Conservation (phyloP, 2,329 filamentous ascomycete genomes). For the Microcyclospora pomicola region DNA sequence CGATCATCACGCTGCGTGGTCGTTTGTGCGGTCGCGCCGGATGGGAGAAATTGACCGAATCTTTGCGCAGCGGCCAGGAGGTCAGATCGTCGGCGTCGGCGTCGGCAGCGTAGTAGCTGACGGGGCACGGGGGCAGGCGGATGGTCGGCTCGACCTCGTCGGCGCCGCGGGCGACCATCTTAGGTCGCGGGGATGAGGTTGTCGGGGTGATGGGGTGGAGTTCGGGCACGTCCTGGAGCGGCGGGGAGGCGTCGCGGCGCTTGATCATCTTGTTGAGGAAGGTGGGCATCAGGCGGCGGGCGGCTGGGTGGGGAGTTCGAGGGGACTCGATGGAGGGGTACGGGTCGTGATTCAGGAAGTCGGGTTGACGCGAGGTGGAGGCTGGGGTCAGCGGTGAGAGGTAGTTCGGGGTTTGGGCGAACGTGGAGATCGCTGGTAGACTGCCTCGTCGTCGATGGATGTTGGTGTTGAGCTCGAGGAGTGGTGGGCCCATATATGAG, state of each 20-base stretch:
- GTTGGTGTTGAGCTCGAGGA: neutral
- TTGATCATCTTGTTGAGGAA: conserved; percentile 1
- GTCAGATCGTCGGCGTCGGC: neutral
- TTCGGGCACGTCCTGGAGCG: too few relatives aligned
- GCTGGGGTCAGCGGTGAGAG: neutral
- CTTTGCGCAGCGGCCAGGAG: conserved; percentile 2
- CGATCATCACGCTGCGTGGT: conserved; percentile 1
- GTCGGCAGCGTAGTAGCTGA: conserved; percentile 5
- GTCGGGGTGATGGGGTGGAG: too few relatives aligned
- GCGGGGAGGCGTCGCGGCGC: too few relatives aligned
- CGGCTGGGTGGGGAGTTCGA: neutral
- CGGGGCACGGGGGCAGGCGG: conserved; percentile 18
- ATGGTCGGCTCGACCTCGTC: conserved; percentile 20
- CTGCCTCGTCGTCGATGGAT: conserved; percentile 1
- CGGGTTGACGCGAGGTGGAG: neutral
- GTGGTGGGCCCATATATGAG: neutral
- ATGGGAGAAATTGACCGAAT: neutral
- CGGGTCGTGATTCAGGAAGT: conserved; percentile 4
- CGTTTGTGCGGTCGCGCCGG: conserved; percentile 2
- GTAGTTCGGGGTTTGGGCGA: neutral
- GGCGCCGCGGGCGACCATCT: conserved; percentile 20
- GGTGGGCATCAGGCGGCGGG: neutral
- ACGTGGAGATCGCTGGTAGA: neutral
- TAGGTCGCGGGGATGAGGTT: conserved; percentile 6
- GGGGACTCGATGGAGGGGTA: conserved; percentile 1